Evolutionary conservation across 768 basidiomycete species (phyloP), one percentile per base, ranked within the genome.

Genomic region (Multifurca ochricompacta): DNA sequence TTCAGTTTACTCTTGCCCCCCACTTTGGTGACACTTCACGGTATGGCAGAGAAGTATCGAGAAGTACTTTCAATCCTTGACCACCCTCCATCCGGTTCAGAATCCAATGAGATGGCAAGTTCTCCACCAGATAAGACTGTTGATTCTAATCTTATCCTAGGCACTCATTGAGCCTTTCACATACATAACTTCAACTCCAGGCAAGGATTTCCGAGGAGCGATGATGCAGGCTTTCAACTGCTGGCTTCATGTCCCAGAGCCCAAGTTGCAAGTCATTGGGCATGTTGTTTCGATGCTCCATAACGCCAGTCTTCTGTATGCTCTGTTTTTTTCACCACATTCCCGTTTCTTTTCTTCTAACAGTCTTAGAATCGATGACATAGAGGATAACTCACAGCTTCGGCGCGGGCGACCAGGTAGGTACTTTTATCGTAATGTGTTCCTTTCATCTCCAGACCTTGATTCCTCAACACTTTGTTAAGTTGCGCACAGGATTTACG

Each of bases 401-500:
- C 77, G 93, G 19, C 71, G 95, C 60, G 96, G 95, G 2, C 76
- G 80, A 28, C 94, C 94, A 63, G 89, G 87, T 77, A 64, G 31
- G 72, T 62, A 3, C 36, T 13, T 19, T 9, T 34, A 13, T 16
- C 47, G 13, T 25, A 41, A 18, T 21, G 6, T 39, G 13, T 32
- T 7, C 25, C 14, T 9, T n/a, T 4, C 11, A 30, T 35, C 0
- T 23, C 21, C 18, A 21, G 19, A 21, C 41, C n/a, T n/a, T 30
- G 18, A 32, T 34, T 18, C 3, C 13, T 13, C 18, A 8, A 9
- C 34, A 25, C 16, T 39, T n/a, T 53, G 1, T 58, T 13, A 27
- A 85, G 94, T 94, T 21, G 82, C 91, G 0, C 94, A 99, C 72
- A 91, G 90, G 72, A 95, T 99, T 61, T 99, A 95, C 63, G 95